phyloP scores from a whole-genome alignment of 2,329 filamentous ascomycete species.

The Endoconidiophora laricicola region DNA sequence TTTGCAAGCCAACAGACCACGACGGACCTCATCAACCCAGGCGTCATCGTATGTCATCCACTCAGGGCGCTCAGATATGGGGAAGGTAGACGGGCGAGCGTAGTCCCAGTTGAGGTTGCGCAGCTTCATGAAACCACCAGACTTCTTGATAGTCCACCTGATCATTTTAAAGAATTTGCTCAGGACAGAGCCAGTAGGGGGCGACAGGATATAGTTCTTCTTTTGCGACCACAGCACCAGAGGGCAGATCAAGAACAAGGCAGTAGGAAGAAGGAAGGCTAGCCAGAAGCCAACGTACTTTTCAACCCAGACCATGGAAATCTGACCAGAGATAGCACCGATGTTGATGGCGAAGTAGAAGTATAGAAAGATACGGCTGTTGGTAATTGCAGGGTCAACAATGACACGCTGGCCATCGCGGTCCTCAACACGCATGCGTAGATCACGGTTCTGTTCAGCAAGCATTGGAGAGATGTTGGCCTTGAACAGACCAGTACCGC shows the following conservation, averaged over 20 bases:
- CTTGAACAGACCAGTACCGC: slow-evolving; percentile 70
- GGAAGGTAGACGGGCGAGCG: slow-evolving; percentile 49
- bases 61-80: slow-evolving; percentile 35
- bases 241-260: slow-evolving; percentile 46
- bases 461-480: slow-evolving; percentile 59
- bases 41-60: slow-evolving; percentile 77
- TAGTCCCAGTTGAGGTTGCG: slow-evolving; percentile 42
- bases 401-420: slow-evolving; percentile 49
- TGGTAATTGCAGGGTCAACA: slow-evolving; percentile 51
- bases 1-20: slow-evolving; percentile 51
- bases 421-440: slow-evolving; percentile 38
- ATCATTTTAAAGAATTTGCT: slow-evolving; percentile 49
- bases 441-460: slow-evolving; percentile 51
- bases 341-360: slow-evolving; percentile 44
- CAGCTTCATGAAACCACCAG: slow-evolving; percentile 41
- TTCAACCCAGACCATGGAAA: slow-evolving; percentile 56
- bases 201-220: slow-evolving; percentile 41
- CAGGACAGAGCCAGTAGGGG: slow-evolving; percentile 57
- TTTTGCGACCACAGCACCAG: slow-evolving; percentile 43
- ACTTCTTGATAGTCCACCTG: slow-evolving; percentile 43
- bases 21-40: slow-evolving; percentile 64
- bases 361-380: slow-evolving; percentile 52
- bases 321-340: slow-evolving; percentile 43
- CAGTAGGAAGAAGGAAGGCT: slow-evolving; percentile 49
- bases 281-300: slow-evolving; percentile 65